phyloP scores from a whole-genome alignment of 495 filamentous ascomycete species.

The Talaromyces nanjingensis region DNA sequence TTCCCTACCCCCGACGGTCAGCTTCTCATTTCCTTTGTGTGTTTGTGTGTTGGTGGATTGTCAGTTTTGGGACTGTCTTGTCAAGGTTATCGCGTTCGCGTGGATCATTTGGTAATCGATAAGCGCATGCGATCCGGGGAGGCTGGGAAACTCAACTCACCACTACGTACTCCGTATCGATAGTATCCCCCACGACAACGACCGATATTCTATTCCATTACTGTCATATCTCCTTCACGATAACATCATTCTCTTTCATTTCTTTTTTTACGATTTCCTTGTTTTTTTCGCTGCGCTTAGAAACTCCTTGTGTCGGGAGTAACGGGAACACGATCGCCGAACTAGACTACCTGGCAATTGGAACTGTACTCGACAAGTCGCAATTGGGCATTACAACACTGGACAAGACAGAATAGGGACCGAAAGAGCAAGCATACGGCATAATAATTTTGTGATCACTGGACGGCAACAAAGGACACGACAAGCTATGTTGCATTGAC shows the following conservation, averaged over 20 bases:
- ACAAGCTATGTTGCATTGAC: background rate
- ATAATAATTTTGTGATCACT: background rate
- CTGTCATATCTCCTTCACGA: slow-evolving; percentile 18
- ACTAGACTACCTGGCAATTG: background rate
- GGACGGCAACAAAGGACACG: background rate
- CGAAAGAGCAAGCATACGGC: background rate
- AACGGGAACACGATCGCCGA: background rate
- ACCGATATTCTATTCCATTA: slow-evolving; percentile 14
- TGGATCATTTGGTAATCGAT: slow-evolving; percentile 10
- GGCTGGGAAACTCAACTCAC: slow-evolving; percentile 3
- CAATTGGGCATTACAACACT: background rate
- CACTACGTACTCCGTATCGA: background rate
- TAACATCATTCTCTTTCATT: slow-evolving; percentile 14
- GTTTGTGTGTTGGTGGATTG: slow-evolving; percentile 1
- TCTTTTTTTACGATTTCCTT: background rate
- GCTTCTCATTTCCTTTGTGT: slow-evolving; percentile 12
- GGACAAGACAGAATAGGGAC: background rate
- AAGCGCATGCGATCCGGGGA: slow-evolving; percentile 9
- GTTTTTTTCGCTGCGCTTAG: background rate
- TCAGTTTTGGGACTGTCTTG: slow-evolving; percentile 1
- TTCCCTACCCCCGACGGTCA: slow-evolving; percentile 9
- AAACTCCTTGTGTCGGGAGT: slow-evolving; percentile 6
- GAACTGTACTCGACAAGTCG: background rate
- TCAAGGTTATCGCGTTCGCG: background rate
- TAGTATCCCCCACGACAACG: background rate